phyloP scores from a whole-genome alignment of 768 basidiomycete species.

The Xanthoconium stramineum region DNA sequence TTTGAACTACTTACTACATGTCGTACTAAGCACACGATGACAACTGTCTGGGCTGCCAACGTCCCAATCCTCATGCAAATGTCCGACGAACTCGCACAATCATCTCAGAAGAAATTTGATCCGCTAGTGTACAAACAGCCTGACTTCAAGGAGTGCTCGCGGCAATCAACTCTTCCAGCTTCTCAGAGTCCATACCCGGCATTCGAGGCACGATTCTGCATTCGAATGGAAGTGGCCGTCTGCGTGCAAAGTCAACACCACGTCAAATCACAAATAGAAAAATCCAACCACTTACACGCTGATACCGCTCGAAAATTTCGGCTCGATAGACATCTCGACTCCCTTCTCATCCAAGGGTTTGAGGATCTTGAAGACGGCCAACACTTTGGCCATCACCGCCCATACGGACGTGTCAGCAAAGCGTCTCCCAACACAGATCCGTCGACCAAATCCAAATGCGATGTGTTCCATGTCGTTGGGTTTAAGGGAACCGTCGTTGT shows the following conservation, averaged over 20 bases:
- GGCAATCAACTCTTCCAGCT: conserved; percentile 5
- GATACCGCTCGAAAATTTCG: conserved; percentile 9
- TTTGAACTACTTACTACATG: too few relatives aligned
- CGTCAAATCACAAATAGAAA: neutral
- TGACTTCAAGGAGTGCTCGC: neutral
- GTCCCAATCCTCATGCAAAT: too few relatives aligned
- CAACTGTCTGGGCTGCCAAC: too few relatives aligned
- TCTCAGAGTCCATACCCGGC: neutral
- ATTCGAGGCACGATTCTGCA: conserved; percentile 5
- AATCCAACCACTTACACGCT: conserved; percentile 3
- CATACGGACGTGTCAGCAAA: conserved; percentile 21
- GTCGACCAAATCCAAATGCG: conserved; percentile 25
- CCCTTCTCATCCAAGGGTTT: conserved; percentile 1
- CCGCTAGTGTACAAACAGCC: too few relatives aligned
- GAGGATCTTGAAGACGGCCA: conserved; percentile 4
- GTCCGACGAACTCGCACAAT: too few relatives aligned
- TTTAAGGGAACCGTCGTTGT: conserved; percentile 21
- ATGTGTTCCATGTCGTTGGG: conserved; percentile 6
- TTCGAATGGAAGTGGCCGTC: conserved; percentile 3
- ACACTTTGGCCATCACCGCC: conserved; percentile 9
- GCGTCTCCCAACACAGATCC: conserved; percentile 24
- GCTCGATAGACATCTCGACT: conserved; percentile 14
- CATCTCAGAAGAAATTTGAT: too few relatives aligned
- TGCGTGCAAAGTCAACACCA: neutral
- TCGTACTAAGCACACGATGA: too few relatives aligned